Conservation (phyloP, 768 basidiomycete genomes). For the Pleurotus ostreatus region DNA sequence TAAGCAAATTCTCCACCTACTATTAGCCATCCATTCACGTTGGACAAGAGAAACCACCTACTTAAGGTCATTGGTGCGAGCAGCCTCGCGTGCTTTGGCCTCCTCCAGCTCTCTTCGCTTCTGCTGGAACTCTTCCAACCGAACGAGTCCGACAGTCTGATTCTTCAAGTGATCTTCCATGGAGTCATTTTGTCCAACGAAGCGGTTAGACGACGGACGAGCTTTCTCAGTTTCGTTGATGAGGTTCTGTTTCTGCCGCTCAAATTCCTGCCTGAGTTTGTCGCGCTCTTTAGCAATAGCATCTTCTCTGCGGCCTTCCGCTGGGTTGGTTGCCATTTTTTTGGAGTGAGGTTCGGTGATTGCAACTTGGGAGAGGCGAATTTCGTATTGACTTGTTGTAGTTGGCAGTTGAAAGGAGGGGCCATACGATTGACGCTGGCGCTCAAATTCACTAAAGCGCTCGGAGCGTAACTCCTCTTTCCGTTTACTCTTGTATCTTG, state of each 20-base stretch:
- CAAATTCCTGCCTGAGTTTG: conserved; percentile 76
- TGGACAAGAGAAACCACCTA: conserved; percentile 44
- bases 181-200: conserved; percentile 91
- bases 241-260: conserved; percentile 76
- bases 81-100: conserved; percentile 85
- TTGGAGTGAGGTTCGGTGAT: background rate
- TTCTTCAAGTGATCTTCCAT: conserved; percentile 92
- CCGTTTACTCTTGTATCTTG: background rate
- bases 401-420: too few species aligned
- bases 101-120: conserved; percentile 87
- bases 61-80: conserved; percentile 80
- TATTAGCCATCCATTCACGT: conserved; percentile 55
- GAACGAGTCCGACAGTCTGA: conserved; percentile 87
- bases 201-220: conserved; percentile 81
- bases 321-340: conserved; percentile 70
- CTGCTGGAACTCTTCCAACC: conserved; percentile 90
- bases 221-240: conserved; percentile 91
- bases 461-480: background rate
- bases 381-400: too few species aligned
- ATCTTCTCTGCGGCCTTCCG: conserved; percentile 84
- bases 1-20: conserved; percentile 80
- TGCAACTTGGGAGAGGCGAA: too few species aligned
- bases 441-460: background rate
- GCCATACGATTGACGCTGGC: too few species aligned
- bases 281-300: conserved; percentile 80